Evolutionary conservation across 371 early-diverging fungal species (phyloP), one percentile per base, ranked within the genome.

Genomic region (Rhizopus arrhizus): DNA sequence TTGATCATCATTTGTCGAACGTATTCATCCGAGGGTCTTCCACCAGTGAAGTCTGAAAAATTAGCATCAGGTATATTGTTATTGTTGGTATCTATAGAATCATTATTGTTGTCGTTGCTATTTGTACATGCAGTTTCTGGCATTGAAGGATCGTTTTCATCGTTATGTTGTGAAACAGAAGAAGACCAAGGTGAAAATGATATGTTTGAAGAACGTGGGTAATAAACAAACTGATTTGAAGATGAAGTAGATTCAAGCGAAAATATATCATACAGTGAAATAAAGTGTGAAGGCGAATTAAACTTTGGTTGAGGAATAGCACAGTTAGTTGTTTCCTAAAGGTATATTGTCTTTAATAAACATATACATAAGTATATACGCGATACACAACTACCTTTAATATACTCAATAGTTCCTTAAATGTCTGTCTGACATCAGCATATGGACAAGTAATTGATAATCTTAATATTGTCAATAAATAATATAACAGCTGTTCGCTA

Each of bases 251-350:
- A 69, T 43, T 77, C 75, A 22, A 81, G 62, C 8, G 83, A 78
- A 38, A 79, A 75, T 12, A 80, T 70, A 61, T 80, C 80, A 38
- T 64, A 45, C 15, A 72, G 28, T 6, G 79, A 63, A 46, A 88
- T 85, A 45, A 84, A 88, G 57, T 75, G 80, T 5, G 88, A 88
- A 29, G 88, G 87, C 32, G 85, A 84, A 5, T 72, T 66, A 43
- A 85, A 75, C 50, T 75, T 72, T 29, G 83, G 76, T 62, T 62
- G 68, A 41, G 87, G 87, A 40, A 83, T 74, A n/a, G 75, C 72
- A 34, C 83, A 72, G 42, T 59, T 45, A 12, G 71, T 62, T 7
- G 71, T 48, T 69, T 81, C 72, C 66, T 70, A 62, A 45, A 53
- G 28, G 4, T 36, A 35, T 11, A 6, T 52, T 36, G 9, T 11